These are phyloP conservation scores for Syzygium jambos DNA, from an alignment of 345 rosid species.

Conservation along the genomic window DNA sequence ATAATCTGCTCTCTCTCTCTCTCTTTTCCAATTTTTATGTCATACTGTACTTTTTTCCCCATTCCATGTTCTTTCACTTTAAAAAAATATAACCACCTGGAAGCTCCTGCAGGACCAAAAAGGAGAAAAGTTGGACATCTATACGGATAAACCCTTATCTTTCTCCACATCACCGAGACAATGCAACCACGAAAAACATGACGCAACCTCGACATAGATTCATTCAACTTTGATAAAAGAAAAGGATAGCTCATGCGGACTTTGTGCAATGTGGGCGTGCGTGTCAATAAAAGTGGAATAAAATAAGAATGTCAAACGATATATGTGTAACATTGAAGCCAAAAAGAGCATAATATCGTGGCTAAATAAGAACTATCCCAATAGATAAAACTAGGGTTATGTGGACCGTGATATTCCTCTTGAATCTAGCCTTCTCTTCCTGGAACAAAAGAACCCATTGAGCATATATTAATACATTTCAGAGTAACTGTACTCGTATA, in stretches of 20 bases:
- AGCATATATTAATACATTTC: neutral
- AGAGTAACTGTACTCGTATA: neutral
- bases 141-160: conserved; percentile 35
- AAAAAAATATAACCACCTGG: neutral
- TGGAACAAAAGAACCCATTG: neutral
- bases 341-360: neutral
- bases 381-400: neutral
- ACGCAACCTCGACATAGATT: neutral
- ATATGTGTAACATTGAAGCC: neutral
- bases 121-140: conserved; percentile 3
- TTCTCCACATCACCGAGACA: conserved; percentile 25
- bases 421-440: neutral
- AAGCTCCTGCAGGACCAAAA: conserved; percentile 11
- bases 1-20: neutral
- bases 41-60: neutral
- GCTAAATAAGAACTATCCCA: neutral
- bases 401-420: neutral
- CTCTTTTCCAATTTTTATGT: neutral
- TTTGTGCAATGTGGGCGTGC: neutral
- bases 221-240: neutral
- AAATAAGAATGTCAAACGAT: neutral
- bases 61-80: neutral
- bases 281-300: neutral
- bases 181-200: neutral
- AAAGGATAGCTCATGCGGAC: neutral